phyloP scores from a whole-genome alignment of 106 monocot species.

The Dioscorea alata region DNA sequence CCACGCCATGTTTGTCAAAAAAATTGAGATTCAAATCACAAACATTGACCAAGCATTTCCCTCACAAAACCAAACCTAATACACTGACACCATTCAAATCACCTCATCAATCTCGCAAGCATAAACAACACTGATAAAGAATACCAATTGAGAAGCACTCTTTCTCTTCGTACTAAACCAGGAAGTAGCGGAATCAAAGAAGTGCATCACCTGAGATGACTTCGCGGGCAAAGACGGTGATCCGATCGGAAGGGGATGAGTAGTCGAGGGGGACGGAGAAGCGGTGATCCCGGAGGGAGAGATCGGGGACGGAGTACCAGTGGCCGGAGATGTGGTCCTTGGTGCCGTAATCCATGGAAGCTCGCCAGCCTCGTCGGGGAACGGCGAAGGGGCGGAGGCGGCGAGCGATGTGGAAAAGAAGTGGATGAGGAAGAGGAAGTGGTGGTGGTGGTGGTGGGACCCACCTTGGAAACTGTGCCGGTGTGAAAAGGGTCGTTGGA shows the following conservation, averaged over 20 bases:
- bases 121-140: too few species aligned
- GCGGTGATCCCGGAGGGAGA: constrained; percentile 82
- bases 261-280: constrained; percentile 87
- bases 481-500: neutral
- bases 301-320: constrained; percentile 88
- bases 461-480: neutral
- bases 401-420: neutral
- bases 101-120: too few species aligned
- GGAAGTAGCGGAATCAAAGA: neutral
- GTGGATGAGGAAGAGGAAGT: too few species aligned
- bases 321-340: constrained; percentile 39
- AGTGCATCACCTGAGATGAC: constrained; percentile 56
- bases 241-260: constrained; percentile 19
- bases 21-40: too few species aligned
- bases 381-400: constrained; percentile 4
- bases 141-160: too few species aligned
- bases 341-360: constrained; percentile 6
- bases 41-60: too few species aligned
- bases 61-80: too few species aligned
- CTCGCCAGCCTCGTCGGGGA: neutral
- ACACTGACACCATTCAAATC: too few species aligned
- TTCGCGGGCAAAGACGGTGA: constrained; percentile 86
- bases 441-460: neutral
- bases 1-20: too few species aligned
- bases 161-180: too few species aligned